Evolutionary conservation across 192 early-diverging fungal genomes (phyloP), one percentile per base, ranked within the genome.

Genomic region (Umbelopsis ramanniana): DNA sequence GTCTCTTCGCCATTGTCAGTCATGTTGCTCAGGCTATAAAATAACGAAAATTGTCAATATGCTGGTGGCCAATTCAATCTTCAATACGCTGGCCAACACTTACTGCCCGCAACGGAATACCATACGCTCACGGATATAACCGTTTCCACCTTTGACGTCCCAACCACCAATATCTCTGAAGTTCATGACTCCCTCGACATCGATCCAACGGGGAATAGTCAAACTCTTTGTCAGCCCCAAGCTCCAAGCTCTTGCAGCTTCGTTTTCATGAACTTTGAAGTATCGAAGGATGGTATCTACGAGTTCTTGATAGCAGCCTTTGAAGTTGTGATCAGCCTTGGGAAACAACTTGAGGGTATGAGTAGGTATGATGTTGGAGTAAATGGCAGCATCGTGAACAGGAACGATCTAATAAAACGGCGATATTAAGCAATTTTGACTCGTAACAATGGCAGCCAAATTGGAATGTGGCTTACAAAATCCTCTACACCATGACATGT

Each of bases 91-190:
- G 23, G 19, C 3, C 35, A 50, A 55, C 24, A 69, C 75, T 72
- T 82, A 87, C 83, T 87, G 79, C 24, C 83, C 85, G 50, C 83
- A 81, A 47, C 85, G 75, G 66, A 84, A 87, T 15, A 87, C 76
- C 23, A 81, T 67, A 22, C 85, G 71, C 23, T 82, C 79, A 9
- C 83, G 81, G 55, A 87, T 80, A 67, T 87, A 83, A 46, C 74
- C 83, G 12, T 70, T 75, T 19, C 81, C 83, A 69, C 81, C 79
- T 11, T 76, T 76, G 10, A 86, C 67, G 60, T 83, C 76, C 72
- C 81, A 86, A 43, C 86, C 85, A 54, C 87, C 87, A 21, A 88
- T 68, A 69, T 85, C 86, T 63, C 87, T 77, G 69, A 88, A 86
- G 54, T 88, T 88, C 53, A 80, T 75, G 15, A 88, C 85, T 7